Evolutionary conservation across 116 monocot genomes (phyloP).

Genomic region (Posidonia oceanica): DNA sequence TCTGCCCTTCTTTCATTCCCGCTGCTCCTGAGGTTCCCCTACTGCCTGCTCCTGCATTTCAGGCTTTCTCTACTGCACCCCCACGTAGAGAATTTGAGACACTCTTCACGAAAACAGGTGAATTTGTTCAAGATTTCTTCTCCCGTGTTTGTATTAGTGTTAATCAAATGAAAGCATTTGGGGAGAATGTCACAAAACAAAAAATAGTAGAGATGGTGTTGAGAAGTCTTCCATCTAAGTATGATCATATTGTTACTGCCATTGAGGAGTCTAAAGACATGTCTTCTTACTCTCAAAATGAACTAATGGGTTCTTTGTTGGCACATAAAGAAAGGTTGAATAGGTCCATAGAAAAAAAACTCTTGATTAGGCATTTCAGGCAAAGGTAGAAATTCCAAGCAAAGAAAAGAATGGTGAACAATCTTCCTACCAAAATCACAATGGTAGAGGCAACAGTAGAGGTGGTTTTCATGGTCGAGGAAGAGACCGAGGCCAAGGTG

Average conservation of each 20-base stretch:
- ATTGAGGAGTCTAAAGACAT: background rate
- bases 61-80: too few relatives aligned
- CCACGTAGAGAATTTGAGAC: too few relatives aligned
- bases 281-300: background rate
- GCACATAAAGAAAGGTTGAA: slow-evolving; percentile 4
- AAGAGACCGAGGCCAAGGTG: too few relatives aligned
- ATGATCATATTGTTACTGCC: slow-evolving; percentile 1
- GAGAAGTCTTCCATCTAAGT: background rate
- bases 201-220: background rate
- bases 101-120: background rate
- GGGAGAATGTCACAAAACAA: background rate
- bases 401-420: too few relatives aligned
- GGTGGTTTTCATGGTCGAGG: too few relatives aligned
- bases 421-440: too few relatives aligned
- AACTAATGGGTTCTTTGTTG: background rate
- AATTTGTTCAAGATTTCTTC: background rate
- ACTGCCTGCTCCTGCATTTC: too few relatives aligned
- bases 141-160: background rate
- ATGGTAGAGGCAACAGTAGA: too few relatives aligned
- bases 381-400: too few relatives aligned
- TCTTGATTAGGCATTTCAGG: too few relatives aligned
- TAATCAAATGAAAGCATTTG: background rate
- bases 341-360: background rate
- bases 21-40: too few relatives aligned
- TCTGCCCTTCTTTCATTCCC: too few relatives aligned